These are phyloP conservation scores for Hypomyces perniciosus DNA, from an alignment of 2,329 filamentous ascomycete species.

Conservation along the genomic window DNA sequence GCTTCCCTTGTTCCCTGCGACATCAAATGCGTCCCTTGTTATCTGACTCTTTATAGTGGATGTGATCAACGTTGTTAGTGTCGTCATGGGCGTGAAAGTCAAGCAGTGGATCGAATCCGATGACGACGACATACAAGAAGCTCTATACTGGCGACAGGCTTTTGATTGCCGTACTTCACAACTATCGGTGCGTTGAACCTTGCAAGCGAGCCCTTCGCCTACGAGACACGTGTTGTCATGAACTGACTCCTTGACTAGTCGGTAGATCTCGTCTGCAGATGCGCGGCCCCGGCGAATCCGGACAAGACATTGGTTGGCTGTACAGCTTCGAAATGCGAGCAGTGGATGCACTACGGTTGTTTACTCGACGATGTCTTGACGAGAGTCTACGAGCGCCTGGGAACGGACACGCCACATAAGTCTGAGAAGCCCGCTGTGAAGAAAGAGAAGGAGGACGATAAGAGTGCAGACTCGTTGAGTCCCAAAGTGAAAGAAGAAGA, in stretches of 20 bases:
- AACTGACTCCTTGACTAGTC: too few species aligned
- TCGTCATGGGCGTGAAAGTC: constrained; percentile 56
- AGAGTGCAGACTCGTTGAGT: not conserved
- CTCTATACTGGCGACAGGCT: constrained; percentile 59
- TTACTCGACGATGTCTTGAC: too few species aligned
- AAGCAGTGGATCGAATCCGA: constrained; percentile 65
- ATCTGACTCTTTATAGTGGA: constrained; percentile 46
- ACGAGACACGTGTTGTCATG: not conserved
- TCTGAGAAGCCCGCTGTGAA: too few species aligned
- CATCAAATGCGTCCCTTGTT: not conserved
- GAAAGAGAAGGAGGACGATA: too few species aligned
- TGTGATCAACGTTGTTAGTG: constrained; percentile 66
- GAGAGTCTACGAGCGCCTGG: too few species aligned
- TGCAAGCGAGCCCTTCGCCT: not conserved
- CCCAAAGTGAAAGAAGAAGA: constrained; percentile 39
- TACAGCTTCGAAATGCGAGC: too few species aligned
- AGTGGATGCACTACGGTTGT: too few species aligned
- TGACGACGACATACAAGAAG: constrained; percentile 55
- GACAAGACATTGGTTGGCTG: too few species aligned
- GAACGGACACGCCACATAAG: too few species aligned
- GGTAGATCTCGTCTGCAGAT: too few species aligned
- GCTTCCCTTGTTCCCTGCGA: constrained; percentile 15
- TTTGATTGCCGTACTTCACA: constrained; percentile 51
- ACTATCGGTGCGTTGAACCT: constrained; percentile 33
- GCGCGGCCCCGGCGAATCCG: too few species aligned